Percentiles rank a stretch among this genome's conserved stretches.
These are phyloP conservation scores for Tephrocybe rancida DNA, from an alignment of 768 basidiomycete genomes.

Conservation along the genomic window DNA sequence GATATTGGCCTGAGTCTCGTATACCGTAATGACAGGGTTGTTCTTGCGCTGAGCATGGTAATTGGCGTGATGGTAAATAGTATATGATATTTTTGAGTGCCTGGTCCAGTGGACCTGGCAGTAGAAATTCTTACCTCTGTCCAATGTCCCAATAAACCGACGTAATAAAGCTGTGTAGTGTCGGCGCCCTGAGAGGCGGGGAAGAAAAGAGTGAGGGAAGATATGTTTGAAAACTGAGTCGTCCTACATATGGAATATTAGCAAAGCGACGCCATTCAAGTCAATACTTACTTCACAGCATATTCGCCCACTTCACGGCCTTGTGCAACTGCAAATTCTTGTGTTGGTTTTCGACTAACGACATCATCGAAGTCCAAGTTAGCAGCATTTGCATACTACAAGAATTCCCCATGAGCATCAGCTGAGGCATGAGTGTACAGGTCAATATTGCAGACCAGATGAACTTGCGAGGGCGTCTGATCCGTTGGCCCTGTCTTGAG, in stretches of 20 bases:
- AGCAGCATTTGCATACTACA: constrained; percentile 77
- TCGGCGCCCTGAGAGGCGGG: constrained; percentile 82
- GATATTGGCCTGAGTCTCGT: constrained; percentile 84
- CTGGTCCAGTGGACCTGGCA: no score
- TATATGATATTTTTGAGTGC: no score
- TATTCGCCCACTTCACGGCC: constrained; percentile 85
- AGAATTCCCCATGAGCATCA: not conserved
- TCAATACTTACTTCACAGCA: constrained; percentile 63
- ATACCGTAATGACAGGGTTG: constrained; percentile 82
- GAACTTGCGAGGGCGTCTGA: constrained; percentile 73
- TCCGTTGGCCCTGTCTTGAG: constrained; percentile 83
- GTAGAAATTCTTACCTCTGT: constrained; percentile 68
- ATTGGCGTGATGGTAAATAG: constrained; percentile 2
- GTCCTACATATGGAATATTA: constrained; percentile 47
- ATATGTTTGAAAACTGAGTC: constrained; percentile 83
- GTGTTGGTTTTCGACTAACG: constrained; percentile 59
- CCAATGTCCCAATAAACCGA: constrained; percentile 86
- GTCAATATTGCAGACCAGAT: constrained; percentile 51
- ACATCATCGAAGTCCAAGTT: constrained; percentile 83
- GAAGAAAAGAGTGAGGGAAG: constrained; percentile 81
- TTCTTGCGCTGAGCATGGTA: constrained; percentile 59
- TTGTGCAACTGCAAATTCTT: constrained; percentile 72
- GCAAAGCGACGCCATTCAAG: not conserved
- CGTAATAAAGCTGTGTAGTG: constrained; percentile 74
- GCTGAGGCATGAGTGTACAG: not conserved